Evolutionary conservation across 1,284 basidiomycete genomes (phyloP).

Genomic region (Sporisorium sorghi): DNA sequence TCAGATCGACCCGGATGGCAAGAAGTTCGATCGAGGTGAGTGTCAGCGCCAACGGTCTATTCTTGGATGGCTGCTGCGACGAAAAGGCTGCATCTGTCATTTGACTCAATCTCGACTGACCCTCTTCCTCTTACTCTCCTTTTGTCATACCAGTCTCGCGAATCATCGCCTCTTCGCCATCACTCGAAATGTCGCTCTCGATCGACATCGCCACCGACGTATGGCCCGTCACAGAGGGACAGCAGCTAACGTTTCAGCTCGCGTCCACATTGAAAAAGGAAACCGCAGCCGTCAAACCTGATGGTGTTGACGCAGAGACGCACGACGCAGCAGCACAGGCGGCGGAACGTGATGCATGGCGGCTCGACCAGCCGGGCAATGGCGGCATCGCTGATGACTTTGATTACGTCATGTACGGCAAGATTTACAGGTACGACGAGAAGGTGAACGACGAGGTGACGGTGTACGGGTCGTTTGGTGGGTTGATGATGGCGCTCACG

Average conservation of each 20-base stretch:
- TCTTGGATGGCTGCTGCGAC: neutral
- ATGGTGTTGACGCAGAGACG: slow-evolving; percentile 43
- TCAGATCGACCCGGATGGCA: slow-evolving; percentile 76
- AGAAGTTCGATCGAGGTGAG: slow-evolving; percentile 94
- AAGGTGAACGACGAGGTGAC: slow-evolving; percentile 85
- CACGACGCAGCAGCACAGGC: slow-evolving; percentile 51
- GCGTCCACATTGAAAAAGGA: slow-evolving; percentile 76
- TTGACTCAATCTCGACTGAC: neutral
- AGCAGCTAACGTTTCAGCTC: slow-evolving; percentile 86
- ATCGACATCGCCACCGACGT: slow-evolving; percentile 73
- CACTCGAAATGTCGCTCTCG: slow-evolving; percentile 86
- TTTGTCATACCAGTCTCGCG: slow-evolving; percentile 61
- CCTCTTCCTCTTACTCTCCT: slow-evolving; percentile 75
- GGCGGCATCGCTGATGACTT: slow-evolving; percentile 93
- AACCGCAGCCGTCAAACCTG: slow-evolving; percentile 68
- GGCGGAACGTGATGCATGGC: slow-evolving; percentile 79
- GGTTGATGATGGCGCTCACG: slow-evolving; percentile 92
- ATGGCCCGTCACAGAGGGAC: slow-evolving; percentile 72
- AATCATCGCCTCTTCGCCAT: slow-evolving; percentile 60
- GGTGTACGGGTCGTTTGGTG: slow-evolving; percentile 94
- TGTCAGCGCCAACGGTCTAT: neutral
- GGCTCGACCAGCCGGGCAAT: slow-evolving; percentile 86
- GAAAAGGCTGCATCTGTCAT: neutral
- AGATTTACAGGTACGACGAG: slow-evolving; percentile 97
- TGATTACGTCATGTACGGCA: slow-evolving; percentile 99